Conservation (phyloP, 129 eudicot species). For the Smallanthus sonchifolius region DNA sequence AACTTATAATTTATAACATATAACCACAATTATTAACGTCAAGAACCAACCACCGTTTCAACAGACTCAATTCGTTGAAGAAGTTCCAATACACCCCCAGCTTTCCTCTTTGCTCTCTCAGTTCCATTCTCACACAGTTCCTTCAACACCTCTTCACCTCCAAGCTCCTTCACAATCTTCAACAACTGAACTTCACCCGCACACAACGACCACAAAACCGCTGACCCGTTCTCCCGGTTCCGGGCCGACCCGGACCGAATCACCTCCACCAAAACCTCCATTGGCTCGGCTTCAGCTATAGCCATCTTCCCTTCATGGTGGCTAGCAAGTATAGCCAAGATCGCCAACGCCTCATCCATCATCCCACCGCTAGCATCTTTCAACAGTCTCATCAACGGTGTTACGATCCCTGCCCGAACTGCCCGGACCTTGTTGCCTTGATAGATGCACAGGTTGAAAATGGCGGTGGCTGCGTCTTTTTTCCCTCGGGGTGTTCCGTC, state of each 20-base stretch:
- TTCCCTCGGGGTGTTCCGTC: constrained; percentile 84
- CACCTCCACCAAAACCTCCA: constrained; percentile 66
- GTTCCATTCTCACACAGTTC: constrained; percentile 86
- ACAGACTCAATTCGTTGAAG: constrained; percentile 48
- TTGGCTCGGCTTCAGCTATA: constrained; percentile 70
- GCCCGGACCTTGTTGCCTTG: constrained; percentile 95
- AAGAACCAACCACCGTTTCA: constrained; percentile 3
- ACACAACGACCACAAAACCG: constrained; percentile 81
- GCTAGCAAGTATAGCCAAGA: constrained; percentile 75
- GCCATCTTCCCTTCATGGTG: constrained; percentile 86
- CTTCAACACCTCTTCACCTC: constrained; percentile 79
- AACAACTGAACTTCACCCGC: constrained; percentile 56
- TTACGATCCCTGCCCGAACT: constrained; percentile 78
- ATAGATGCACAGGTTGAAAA: constrained; percentile 74
- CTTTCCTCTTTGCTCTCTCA: constrained; percentile 90
- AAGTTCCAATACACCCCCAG: constrained; percentile 68
- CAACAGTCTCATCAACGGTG: constrained; percentile 57
- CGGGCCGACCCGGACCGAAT: constrained; percentile 81
- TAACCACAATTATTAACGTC: background rate
- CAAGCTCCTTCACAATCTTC: constrained; percentile 56
- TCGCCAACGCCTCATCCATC: constrained; percentile 92
- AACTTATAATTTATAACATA: background rate
- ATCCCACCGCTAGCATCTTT: constrained; percentile 86
- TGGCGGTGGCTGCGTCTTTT: constrained; percentile 92
- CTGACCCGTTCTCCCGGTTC: constrained; percentile 86